phyloP scores from a whole-genome alignment of 768 basidiomycete genomes.

The Terana coerulea region DNA sequence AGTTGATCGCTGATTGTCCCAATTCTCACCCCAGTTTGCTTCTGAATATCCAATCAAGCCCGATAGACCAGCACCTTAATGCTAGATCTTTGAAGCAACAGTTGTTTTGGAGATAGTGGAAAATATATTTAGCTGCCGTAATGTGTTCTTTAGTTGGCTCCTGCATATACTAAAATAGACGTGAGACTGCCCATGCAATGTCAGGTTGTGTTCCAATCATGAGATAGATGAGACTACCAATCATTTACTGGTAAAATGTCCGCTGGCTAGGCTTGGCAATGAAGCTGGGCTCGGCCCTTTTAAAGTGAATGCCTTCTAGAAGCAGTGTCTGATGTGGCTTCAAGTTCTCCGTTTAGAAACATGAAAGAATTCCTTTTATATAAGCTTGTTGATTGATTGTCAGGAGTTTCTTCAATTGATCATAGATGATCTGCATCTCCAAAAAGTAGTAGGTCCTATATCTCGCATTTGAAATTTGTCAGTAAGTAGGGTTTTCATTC shows the following conservation, averaged over 20 bases:
- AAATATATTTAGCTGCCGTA: not conserved
- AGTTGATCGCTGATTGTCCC: slow-evolving; percentile 14
- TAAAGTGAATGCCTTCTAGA: too few relatives aligned
- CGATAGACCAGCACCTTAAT: not conserved
- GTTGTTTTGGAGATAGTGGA: slow-evolving; percentile 6
- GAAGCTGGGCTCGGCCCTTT: too few relatives aligned
- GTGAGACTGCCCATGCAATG: slow-evolving; percentile 10
- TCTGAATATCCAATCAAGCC: slow-evolving; percentile 5
- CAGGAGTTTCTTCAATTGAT: slow-evolving; percentile 4
- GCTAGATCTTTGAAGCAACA: not conserved
- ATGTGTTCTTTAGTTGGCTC: slow-evolving; percentile 14
- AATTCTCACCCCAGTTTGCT: slow-evolving; percentile 13
- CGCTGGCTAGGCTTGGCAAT: too few relatives aligned
- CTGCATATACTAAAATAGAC: slow-evolving; percentile 12
- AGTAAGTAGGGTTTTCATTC: not conserved
- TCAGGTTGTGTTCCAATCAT: slow-evolving; percentile 13
- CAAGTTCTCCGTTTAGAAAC: slow-evolving; percentile 11
- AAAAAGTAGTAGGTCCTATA: slow-evolving; percentile 21
- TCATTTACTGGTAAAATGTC: not conserved
- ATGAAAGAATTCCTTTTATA: slow-evolving; percentile 7
- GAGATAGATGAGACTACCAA: slow-evolving; percentile 14
- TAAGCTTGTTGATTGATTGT: slow-evolving; percentile 15
- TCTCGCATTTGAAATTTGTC: slow-evolving; percentile 7
- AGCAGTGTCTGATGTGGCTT: slow-evolving; percentile 11
- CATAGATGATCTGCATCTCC: slow-evolving; percentile 17